These are phyloP conservation scores for Neocatenulostroma microsporum DNA, from an alignment of 2,329 filamentous ascomycete species.

Conservation along the genomic window DNA sequence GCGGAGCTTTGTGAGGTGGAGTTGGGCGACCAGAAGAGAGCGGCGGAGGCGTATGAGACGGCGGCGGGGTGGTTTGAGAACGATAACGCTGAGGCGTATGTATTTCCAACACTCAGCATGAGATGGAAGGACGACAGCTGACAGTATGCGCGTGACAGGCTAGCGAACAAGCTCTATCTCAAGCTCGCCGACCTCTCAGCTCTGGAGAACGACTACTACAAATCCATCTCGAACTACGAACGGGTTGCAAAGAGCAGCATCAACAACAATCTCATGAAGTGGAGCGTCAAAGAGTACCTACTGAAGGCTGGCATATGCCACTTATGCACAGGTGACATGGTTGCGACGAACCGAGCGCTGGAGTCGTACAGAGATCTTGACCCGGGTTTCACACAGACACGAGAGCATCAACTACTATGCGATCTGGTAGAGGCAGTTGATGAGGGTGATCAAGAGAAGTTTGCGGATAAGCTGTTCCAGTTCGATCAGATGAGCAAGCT, in stretches of 20 bases:
- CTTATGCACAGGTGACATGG: slow-evolving; percentile 65
- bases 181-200: slow-evolving; percentile 86
- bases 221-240: slow-evolving; percentile 74
- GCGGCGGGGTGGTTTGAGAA: slow-evolving; percentile 85
- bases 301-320: slow-evolving; percentile 91
- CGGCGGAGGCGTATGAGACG: slow-evolving; percentile 74
- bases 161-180: slow-evolving; percentile 88
- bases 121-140: slow-evolving; percentile 1
- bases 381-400: slow-evolving; percentile 64
- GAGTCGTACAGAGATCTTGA: slow-evolving; percentile 77
- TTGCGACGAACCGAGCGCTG: slow-evolving; percentile 70
- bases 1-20: slow-evolving; percentile 81
- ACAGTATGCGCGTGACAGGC: slow-evolving; percentile 40
- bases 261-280: slow-evolving; percentile 86
- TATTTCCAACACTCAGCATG: slow-evolving; percentile 17
- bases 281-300: slow-evolving; percentile 91
- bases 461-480: slow-evolving; percentile 78
- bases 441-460: slow-evolving; percentile 69
- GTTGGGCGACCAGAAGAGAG: slow-evolving; percentile 66
- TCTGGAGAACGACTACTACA: slow-evolving; percentile 74
- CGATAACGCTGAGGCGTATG: slow-evolving; percentile 75
- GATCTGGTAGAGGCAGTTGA: slow-evolving; percentile 72
- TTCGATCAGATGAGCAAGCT: slow-evolving; percentile 89
- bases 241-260: slow-evolving; percentile 68
- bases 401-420: slow-evolving; percentile 72